These are phyloP conservation scores for Herpetospermum pedunculosum DNA, from an alignment of 306 rosid genomes.

Conservation along the genomic window DNA sequence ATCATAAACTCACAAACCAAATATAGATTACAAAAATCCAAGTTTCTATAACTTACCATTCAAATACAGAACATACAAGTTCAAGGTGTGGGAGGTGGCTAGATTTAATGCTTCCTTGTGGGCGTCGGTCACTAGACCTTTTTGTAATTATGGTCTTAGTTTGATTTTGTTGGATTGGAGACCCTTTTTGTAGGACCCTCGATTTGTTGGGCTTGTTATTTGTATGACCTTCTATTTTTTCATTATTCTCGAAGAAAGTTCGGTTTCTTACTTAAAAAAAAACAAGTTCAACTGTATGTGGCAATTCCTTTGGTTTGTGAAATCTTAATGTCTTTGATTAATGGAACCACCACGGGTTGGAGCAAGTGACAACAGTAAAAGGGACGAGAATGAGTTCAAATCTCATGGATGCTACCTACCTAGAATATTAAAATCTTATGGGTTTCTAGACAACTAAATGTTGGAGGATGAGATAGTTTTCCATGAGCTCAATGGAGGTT, in stretches of 20 bases:
- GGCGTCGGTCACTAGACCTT: no score
- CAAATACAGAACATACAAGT: background rate
- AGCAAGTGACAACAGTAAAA: background rate
- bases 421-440: background rate
- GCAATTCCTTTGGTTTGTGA: background rate
- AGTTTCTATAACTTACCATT: background rate
- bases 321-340: background rate
- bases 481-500: background rate
- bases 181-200: no score
- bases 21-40: background rate
- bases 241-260: no score
- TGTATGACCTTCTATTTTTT: no score
- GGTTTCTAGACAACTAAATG: background rate
- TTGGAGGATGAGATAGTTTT: background rate
- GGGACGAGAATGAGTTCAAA: background rate
- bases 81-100: no score
- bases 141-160: no score
- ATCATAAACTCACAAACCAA: background rate
- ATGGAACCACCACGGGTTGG: background rate
- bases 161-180: no score
- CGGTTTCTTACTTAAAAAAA: no score
- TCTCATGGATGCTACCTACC: background rate
- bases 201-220: no score
- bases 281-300: no score
- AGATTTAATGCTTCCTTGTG: no score